Evolutionary conservation across 768 basidiomycete genomes (phyloP), one percentile per base, ranked within the genome.

Genomic region (Dentipellis fragilis): DNA sequence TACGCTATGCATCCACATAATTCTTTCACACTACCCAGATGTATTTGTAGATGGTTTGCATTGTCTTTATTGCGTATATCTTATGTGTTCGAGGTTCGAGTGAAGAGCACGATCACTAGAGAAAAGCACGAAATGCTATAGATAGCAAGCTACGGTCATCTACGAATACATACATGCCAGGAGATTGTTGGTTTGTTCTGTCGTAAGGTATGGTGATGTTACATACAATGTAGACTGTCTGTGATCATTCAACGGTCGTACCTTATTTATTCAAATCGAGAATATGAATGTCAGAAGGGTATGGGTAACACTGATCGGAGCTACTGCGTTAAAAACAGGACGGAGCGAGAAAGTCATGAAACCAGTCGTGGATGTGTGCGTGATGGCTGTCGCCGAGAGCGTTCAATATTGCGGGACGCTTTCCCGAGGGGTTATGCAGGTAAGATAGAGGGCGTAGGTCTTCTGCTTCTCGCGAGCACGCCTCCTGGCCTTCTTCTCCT

Each of bases 391-490:
- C 6, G 29, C 29, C 35, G 10, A 36, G 51, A 37, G 40, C 21
- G 12, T 46, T 55, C 40, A 58, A 40, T 58, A 57, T 19, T 58
- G 60, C 12, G 57, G 59, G 1, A 51, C 59, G 19, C 55, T 51
- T 17, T 64, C 64, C 37, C 64, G 59, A 45, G 64, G 72, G 14
- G 69, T 59, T 19, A 81, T 58, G 64, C 76, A 87, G 10, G 73
- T 75, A 52, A 89, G 62, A 65, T 83, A 89, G 38, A 90, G 67
- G 2, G 79, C 63, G 65, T 87, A 90, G 54, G 73, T 76, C 68
- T 76, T 84, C 60, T 81, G 82, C 40, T 74, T 76, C 56, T 80
- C 80, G 64, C 74, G 82, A 42, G 77, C 79, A 66, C 77, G 81
- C 63, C 71, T 76, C 64, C 76, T 77, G 49, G 75, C 70, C 65